Conservation (phyloP, 2,329 filamentous ascomycete genomes). For the Simplicillium sp. region DNA sequence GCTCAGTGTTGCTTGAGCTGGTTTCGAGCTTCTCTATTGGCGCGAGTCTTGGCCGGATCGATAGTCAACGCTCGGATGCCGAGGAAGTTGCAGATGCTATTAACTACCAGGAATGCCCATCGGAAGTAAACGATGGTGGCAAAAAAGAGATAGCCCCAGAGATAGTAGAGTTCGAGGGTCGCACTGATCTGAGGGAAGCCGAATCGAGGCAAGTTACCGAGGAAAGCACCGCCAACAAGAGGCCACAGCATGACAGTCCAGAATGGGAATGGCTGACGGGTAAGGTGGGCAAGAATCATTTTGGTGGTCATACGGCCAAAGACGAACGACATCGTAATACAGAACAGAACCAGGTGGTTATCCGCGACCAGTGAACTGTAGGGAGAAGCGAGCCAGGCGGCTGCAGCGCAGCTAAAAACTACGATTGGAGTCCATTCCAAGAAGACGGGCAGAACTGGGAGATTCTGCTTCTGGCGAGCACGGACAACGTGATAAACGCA, state of each 20-base stretch:
- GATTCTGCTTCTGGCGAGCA: constrained; percentile 61
- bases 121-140: constrained; percentile 78
- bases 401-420: constrained; percentile 65
- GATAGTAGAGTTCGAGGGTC: constrained; percentile 64
- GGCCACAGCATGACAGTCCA: constrained; percentile 90
- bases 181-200: constrained; percentile 60
- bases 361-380: constrained; percentile 72
- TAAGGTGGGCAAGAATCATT: constrained; percentile 94
- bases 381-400: constrained; percentile 82
- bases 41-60: constrained; percentile 48
- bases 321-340: constrained; percentile 89
- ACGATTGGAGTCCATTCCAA: constrained; percentile 90
- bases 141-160: constrained; percentile 77
- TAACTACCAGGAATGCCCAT: constrained; percentile 88
- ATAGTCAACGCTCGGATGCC: constrained; percentile 95
- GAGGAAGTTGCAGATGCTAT: constrained; percentile 81
- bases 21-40: constrained; percentile 36
- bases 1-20: constrained; percentile 24
- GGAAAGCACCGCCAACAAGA: constrained; percentile 71
- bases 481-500: constrained; percentile 79
- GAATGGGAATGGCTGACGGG: constrained; percentile 87
- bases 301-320: constrained; percentile 98
- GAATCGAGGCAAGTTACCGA: constrained; percentile 73
- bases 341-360: constrained; percentile 87
- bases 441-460: constrained; percentile 75